Percentiles rank a stretch among this genome's conserved stretches.
phyloP scores from a whole-genome alignment of 1,139 yeast genomes.

The Saccharomycopsis phalli region DNA sequence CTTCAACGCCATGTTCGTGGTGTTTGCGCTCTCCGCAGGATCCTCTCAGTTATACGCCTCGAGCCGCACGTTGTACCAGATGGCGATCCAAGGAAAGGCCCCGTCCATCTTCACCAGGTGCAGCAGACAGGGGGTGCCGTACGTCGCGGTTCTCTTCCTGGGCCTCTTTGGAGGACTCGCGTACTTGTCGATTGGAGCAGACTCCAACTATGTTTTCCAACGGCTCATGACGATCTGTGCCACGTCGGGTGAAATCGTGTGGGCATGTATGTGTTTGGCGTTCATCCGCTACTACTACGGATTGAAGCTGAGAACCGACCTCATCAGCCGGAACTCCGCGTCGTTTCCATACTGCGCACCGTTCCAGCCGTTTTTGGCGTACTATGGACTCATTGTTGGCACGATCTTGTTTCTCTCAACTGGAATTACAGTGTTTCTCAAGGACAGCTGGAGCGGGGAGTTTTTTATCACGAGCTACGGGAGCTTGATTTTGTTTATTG shows the following conservation, averaged over 20 bases:
- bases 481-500: slow-evolving; percentile 45
- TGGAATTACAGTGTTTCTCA: slow-evolving; percentile 58
- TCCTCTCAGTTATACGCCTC: slow-evolving; percentile 33
- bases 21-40: slow-evolving; percentile 56
- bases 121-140: slow-evolving; percentile 63
- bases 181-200: slow-evolving; percentile 49
- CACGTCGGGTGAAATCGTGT: slow-evolving; percentile 66
- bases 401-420: slow-evolving; percentile 33
- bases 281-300: slow-evolving; percentile 68
- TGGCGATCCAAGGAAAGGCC: slow-evolving; percentile 60
- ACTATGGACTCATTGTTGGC: slow-evolving; percentile 53
- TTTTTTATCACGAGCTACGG: slow-evolving; percentile 67
- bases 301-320: slow-evolving; percentile 53
- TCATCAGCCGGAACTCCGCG: slow-evolving; percentile 40
- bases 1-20: slow-evolving; percentile 59
- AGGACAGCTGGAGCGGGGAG: slow-evolving; percentile 51
- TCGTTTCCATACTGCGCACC: slow-evolving; percentile 71
- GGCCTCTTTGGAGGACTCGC: slow-evolving; percentile 54
- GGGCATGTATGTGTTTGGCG: slow-evolving; percentile 75
- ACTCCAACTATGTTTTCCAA: slow-evolving; percentile 56
- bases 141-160: slow-evolving; percentile 55
- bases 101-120: slow-evolving; percentile 55
- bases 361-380: slow-evolving; percentile 69
- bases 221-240: slow-evolving; percentile 61
- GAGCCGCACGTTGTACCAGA: slow-evolving; percentile 32